Base-by-base conservation (phyloP, 75 land plant species). In the Chamaecyparis obtusa region DNA sequence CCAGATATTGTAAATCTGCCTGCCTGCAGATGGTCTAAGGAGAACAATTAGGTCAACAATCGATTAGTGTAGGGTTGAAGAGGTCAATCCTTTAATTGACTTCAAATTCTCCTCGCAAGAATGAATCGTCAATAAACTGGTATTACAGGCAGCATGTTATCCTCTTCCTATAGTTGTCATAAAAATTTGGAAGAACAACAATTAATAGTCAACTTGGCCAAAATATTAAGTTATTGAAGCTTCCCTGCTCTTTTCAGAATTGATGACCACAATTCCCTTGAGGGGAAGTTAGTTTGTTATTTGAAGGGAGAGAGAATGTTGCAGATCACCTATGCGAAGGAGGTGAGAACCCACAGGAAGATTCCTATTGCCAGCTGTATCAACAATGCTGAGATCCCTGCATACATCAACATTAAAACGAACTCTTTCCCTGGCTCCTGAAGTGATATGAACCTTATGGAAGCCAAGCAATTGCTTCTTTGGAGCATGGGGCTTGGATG, bases 301-400 rank as follows among this genome's bases (percentile, higher is more conserved):
- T 55, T 89, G 86, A 1, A 94, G 87, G 0, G 94, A 91, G 76
- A 94, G 64, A 1, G 90, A 48, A 72, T 94, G 94, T 86, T 36
- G 90, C 55, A 89, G 14, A 77, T 86, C 90, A 8, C 94, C 95
- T 74, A 91, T 88, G 46, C 89, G 93, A 86, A 92, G 88, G 14
- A 15, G 84, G 83, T 94, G 93, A 17, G 89, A 84, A 37, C 95
- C 93, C 69, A 94, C 79, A 9, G 92, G 92, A 46, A 95, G 89
- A 86, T 92, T 92, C 54, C 89, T 89, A 49, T 88, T 87, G 27
- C 95, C 96, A 39, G 89, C 84, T 1, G n/a, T n/a, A 41, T 92
- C 94, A 6, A 93, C 94, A 11, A 92, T 84, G 81, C 91, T 92
- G 79, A 96, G 83, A 84, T 96, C 93, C 79, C 89, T 91, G 87